Base-by-base conservation (phyloP, 768 basidiomycete genomes). In the Trametes coccinea region DNA sequence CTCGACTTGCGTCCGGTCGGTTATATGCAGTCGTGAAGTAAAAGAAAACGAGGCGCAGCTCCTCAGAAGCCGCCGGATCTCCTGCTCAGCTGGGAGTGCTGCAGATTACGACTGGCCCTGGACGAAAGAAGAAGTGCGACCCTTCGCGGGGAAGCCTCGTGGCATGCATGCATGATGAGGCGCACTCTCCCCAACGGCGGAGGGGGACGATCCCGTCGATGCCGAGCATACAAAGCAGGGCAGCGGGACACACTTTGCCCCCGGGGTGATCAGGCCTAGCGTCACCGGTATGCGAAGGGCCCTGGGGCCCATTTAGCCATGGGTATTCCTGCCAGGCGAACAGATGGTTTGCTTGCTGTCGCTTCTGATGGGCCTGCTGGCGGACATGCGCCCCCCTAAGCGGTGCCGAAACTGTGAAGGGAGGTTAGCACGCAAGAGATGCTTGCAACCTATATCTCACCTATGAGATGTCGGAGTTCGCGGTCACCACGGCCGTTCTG, bases 1-100 rank as follows among this genome's bases (percentile, higher is more conserved):
- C 46, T 54, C 55, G 66, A 60, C 56, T 43, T 46, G 11, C 22
- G 39, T 33, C 51, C 53, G 45, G 29, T 58, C 64, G 64, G 59
- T 62, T 70, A 65, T 68, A 68, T 60, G 59, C 30, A 27, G 10
- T 64, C 29, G 14, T 64, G 61, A 58, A 49, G 62, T 64, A 64
- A 70, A 57, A 33, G 29, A 40, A 56, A 63, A 60, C 64, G 62
- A 61, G 60, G 59, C 56, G 56, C 43, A 16, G 10, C 50, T 29
- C 27, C 50, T 14, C 10, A 50, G 16, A 37, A 51, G 57, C 22
- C 53, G 41, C 61, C 62, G 62, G 62, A 63, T 63, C 62, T 63
- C 59, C 59, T 53, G 27, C 41, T 48, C 55, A 53, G 41, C 16
- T 17, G 33, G 40, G 54, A 43, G 59, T 53, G 40, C 43, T 57